A percentile compares a stretch with the other conserved stretches of the same genome.
Evolutionary conservation across 495 filamentous ascomycete genomes (phyloP).

Genomic region (Daldinia decipiens): DNA sequence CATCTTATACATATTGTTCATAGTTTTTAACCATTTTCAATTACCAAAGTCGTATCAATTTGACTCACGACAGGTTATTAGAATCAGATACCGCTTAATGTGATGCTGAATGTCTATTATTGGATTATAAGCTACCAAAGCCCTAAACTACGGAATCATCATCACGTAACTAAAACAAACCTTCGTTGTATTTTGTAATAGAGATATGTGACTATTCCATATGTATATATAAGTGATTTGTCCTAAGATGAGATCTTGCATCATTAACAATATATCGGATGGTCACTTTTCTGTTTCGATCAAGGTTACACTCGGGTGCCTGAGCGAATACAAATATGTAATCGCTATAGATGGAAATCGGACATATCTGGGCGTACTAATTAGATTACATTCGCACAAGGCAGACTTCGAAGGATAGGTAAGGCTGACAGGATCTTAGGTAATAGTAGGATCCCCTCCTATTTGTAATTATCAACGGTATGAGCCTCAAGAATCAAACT

Average conservation of each 20-base stretch:
- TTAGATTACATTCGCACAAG: slow-evolving; percentile 1
- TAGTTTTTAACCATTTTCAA: background rate
- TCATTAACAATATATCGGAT: background rate
- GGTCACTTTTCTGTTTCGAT: background rate
- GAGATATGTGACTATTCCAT: background rate
- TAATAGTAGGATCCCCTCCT: background rate
- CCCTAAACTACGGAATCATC: background rate
- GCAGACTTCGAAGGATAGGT: background rate
- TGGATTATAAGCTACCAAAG: background rate
- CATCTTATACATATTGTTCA: background rate
- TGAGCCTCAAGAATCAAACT: background rate
- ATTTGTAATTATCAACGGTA: background rate
- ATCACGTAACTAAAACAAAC: background rate
- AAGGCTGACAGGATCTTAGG: background rate
- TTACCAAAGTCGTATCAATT: background rate
- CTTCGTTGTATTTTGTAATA: background rate
- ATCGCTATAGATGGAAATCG: background rate
- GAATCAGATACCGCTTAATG: background rate
- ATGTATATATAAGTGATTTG: background rate
- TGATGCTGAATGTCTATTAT: background rate
- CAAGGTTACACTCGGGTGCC: background rate
- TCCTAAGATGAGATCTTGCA: background rate
- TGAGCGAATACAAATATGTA: background rate
- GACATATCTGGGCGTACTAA: background rate
- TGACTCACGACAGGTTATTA: background rate